A percentile compares a stretch with the other conserved stretches of the same genome.
These are phyloP conservation scores for Multifurca ochricompacta DNA, from an alignment of 768 basidiomycete genomes.

Conservation along the genomic window DNA sequence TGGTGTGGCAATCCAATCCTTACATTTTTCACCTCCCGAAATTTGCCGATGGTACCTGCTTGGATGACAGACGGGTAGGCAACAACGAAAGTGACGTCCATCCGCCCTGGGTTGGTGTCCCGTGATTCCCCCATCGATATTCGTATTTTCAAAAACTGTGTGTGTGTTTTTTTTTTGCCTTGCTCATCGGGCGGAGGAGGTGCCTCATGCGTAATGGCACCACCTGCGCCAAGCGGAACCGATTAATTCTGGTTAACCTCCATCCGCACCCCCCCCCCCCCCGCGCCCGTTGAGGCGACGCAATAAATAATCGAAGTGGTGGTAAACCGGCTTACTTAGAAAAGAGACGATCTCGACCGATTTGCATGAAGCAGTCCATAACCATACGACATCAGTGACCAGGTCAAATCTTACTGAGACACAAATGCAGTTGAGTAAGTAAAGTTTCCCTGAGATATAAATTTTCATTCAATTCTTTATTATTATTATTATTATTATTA, in stretches of 20 bases:
- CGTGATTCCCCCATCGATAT: not conserved
- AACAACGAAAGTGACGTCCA: not conserved
- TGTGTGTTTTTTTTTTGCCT: too few relatives aligned
- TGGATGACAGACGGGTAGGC: conserved; percentile 1
- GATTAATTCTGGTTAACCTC: conserved; percentile 6
- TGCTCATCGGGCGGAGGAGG: not conserved
- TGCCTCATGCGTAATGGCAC: not conserved
- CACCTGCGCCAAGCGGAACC: conserved; percentile 1
- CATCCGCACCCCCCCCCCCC: too few relatives aligned
- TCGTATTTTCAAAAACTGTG: too few relatives aligned
- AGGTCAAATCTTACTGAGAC: too few relatives aligned
- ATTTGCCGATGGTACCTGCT: not conserved
- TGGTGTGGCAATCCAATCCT: too few relatives aligned
- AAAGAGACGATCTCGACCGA: too few relatives aligned
- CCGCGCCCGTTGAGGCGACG: not conserved
- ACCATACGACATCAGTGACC: too few relatives aligned
- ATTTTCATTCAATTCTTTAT: not conserved
- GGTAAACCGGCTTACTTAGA: not conserved
- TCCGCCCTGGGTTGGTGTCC: not conserved
- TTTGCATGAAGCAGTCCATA: too few relatives aligned
- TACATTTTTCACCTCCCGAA: not conserved
- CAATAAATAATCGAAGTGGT: conserved; percentile 1
- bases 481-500: not conserved
- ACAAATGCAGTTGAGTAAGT: too few relatives aligned
- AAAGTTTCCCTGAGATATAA: too few relatives aligned